Conservation (phyloP, 2,329 filamentous ascomycete species). For the Truncatella angustata region DNA sequence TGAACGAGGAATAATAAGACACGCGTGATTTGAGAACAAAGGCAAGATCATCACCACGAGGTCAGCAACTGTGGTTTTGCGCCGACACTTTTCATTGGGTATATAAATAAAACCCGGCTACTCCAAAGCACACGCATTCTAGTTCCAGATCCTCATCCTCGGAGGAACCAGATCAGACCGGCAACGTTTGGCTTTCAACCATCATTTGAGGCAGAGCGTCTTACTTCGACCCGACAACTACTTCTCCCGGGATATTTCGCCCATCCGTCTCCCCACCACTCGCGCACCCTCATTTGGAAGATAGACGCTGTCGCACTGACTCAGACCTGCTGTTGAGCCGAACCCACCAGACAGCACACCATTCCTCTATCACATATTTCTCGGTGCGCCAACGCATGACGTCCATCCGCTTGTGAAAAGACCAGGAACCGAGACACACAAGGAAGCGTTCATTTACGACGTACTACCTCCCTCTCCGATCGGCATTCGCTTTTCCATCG, state of each 20-base stretch:
- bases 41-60: neutral
- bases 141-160: no score
- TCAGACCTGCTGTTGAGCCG: constrained; percentile 5
- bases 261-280: neutral
- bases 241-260: neutral
- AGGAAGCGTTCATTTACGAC: neutral
- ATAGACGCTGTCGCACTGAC: constrained; percentile 5
- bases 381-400: neutral
- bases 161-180: no score
- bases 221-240: neutral
- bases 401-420: neutral
- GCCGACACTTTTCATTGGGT: neutral
- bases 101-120: neutral
- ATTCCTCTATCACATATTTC: neutral
- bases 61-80: neutral
- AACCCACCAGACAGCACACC: neutral
- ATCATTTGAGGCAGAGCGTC: neutral
- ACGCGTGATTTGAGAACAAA: no score
- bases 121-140: no score
- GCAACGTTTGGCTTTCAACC: no score
- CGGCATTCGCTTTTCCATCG: neutral
- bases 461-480: neutral
- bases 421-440: neutral
- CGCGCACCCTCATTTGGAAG: neutral
- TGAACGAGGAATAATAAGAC: no score